A percentile compares a stretch with the other conserved stretches of the same genome.
Conservation (phyloP, 1,284 basidiomycete species). For the Tranzscheliella williamsii region DNA sequence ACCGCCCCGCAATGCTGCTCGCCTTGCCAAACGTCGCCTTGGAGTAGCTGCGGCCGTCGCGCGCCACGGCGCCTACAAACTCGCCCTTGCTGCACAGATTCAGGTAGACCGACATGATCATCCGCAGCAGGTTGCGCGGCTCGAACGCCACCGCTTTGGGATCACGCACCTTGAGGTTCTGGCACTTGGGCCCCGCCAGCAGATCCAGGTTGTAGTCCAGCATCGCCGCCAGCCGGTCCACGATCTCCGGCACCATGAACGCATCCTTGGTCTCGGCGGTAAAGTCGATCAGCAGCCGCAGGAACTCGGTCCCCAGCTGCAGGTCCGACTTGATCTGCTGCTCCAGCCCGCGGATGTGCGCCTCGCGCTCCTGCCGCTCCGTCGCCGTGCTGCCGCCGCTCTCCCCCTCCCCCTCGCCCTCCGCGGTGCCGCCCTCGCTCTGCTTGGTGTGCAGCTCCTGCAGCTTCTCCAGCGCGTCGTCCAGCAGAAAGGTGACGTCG, state of each 20-base stretch:
- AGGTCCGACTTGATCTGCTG: slow-evolving; percentile 82
- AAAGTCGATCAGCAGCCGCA: slow-evolving; percentile 86
- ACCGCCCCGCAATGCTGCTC: slow-evolving; percentile 71
- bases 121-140: slow-evolving; percentile 78
- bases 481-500: slow-evolving; percentile 96
- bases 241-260: slow-evolving; percentile 95
- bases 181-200: slow-evolving; percentile 81
- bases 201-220: slow-evolving; percentile 90
- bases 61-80: slow-evolving; percentile 87
- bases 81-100: slow-evolving; percentile 79
- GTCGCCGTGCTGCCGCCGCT: slow-evolving; percentile 71
- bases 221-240: slow-evolving; percentile 93
- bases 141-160: slow-evolving; percentile 88
- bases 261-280: slow-evolving; percentile 87
- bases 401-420: slow-evolving; percentile 67
- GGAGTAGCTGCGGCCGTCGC: slow-evolving; percentile 87
- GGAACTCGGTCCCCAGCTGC: slow-evolving; percentile 81
- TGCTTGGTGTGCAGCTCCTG: slow-evolving; percentile 85
- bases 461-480: slow-evolving; percentile 89
- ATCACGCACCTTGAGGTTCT: slow-evolving; percentile 80
- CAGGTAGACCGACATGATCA: slow-evolving; percentile 87
- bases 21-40: slow-evolving; percentile 83
- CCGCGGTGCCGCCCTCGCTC: slow-evolving; percentile 71
- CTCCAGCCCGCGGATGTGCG: slow-evolving; percentile 77
- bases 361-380: slow-evolving; percentile 81